phyloP scores from a whole-genome alignment of 2,329 filamentous ascomycete genomes.

The Neonectria coccinea region DNA sequence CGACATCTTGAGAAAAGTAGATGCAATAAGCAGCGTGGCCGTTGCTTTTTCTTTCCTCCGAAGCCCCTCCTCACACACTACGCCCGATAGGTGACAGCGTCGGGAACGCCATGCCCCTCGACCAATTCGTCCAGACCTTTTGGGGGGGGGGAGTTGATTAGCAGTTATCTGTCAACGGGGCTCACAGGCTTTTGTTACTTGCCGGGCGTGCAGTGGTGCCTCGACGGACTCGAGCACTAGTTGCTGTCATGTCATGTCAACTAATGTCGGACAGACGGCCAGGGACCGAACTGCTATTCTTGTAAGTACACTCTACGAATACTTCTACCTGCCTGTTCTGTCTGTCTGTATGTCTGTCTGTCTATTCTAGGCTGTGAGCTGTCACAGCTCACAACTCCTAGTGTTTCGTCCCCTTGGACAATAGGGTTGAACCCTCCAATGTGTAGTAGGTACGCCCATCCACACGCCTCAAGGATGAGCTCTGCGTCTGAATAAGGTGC shows the following conservation, averaged over 20 bases:
- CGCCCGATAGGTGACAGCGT: background rate
- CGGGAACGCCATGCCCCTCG: background rate
- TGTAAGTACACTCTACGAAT: no score
- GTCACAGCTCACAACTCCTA: background rate
- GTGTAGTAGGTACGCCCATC: no score
- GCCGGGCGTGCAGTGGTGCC: background rate
- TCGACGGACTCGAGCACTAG: constrained; percentile 7
- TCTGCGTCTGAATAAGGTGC: no score
- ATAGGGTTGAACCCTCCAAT: no score
- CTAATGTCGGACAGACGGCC: background rate
- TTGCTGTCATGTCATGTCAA: background rate
- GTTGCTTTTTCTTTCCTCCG: no score
- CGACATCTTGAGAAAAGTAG: no score
- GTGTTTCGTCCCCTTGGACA: no score
- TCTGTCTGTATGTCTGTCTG: no score
- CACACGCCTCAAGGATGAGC: no score
- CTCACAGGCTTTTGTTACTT: background rate
- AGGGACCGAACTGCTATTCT: background rate
- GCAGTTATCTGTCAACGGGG: constrained; percentile 2
- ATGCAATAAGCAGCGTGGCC: no score
- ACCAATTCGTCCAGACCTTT: no score
- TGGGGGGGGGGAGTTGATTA: no score
- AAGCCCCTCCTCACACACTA: background rate
- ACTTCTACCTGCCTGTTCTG: background rate
- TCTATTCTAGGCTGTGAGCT: background rate